Conservation (phyloP, 2,329 filamentous ascomycete genomes). For the Neofusicoccum umdonicola region DNA sequence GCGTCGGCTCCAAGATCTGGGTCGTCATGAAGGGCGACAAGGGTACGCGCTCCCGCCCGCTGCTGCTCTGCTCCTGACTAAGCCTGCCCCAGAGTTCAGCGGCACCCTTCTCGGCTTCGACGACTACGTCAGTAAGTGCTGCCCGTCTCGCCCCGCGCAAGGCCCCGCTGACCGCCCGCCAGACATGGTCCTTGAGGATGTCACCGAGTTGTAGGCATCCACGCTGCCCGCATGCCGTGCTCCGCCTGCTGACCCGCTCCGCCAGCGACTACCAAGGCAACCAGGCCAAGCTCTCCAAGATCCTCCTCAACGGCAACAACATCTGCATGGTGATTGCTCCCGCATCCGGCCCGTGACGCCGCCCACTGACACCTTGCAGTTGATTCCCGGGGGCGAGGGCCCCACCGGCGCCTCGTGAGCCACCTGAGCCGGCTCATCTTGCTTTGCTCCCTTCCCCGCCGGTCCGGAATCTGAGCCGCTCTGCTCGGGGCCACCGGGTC, state of each 20-base stretch:
- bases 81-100: conserved; percentile 71
- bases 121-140: conserved; percentile 95
- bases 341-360: background rate
- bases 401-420: conserved; percentile 8
- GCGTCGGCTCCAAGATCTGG: conserved; percentile 96
- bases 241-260: background rate
- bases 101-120: conserved; percentile 94
- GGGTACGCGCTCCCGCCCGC: conserved; percentile 54
- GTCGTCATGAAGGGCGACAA: conserved; percentile 99
- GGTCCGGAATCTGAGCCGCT: too few relatives aligned
- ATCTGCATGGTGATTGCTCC: conserved; percentile 82
- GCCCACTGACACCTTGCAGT: conserved; percentile 1
- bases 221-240: background rate
- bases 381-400: conserved; percentile 22
- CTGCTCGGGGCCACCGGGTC: too few relatives aligned
- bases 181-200: conserved; percentile 99
- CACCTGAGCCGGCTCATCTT: too few relatives aligned
- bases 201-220: conserved; percentile 81
- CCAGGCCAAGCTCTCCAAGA: conserved; percentile 87
- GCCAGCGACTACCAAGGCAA: conserved; percentile 83
- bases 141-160: background rate
- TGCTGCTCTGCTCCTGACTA: background rate
- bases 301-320: conserved; percentile 95
- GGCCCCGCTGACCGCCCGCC: conserved; percentile 13
- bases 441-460: background rate